Evolutionary conservation across 306 rosid species (phyloP).

Genomic region (Luffa acutangula): DNA sequence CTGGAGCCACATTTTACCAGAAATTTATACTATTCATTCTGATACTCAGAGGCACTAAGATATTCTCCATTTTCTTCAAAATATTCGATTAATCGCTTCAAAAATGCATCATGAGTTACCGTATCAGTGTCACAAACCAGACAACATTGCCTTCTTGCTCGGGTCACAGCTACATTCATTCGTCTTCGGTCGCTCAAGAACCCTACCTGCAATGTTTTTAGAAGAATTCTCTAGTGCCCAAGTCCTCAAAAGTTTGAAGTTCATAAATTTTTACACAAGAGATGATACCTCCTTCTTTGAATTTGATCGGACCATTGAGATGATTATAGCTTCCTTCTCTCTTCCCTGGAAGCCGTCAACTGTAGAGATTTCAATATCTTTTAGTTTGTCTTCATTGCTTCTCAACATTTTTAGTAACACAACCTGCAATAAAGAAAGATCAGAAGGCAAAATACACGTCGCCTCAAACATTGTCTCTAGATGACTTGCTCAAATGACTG

Average conservation of each 20-base stretch:
- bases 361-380: constrained; percentile 83
- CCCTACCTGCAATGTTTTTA: constrained; percentile 63
- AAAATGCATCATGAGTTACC: constrained; percentile 60
- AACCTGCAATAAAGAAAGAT: constrained; percentile 44
- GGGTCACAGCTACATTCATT: constrained; percentile 97
- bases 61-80: constrained; percentile 88
- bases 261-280: not conserved
- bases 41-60: constrained; percentile 82
- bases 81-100: constrained; percentile 79
- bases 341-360: constrained; percentile 99
- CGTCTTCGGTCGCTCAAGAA: constrained; percentile 90
- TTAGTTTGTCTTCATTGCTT: constrained; percentile 61
- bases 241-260: not conserved
- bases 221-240: not conserved
- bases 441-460: not conserved
- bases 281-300: constrained; percentile 68
- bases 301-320: constrained; percentile 96
- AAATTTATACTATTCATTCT: constrained; percentile 34
- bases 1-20: not conserved
- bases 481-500: not conserved
- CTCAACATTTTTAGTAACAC: constrained; percentile 70
- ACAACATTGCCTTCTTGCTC: constrained; percentile 93
- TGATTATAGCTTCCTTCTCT: constrained; percentile 90
- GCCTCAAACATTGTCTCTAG: not conserved
- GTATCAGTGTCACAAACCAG: constrained; percentile 87